Evolutionary conservation across 495 filamentous ascomycete genomes (phyloP), one percentile per base, ranked within the genome.

Genomic region (Aspergillus haitiensis): DNA sequence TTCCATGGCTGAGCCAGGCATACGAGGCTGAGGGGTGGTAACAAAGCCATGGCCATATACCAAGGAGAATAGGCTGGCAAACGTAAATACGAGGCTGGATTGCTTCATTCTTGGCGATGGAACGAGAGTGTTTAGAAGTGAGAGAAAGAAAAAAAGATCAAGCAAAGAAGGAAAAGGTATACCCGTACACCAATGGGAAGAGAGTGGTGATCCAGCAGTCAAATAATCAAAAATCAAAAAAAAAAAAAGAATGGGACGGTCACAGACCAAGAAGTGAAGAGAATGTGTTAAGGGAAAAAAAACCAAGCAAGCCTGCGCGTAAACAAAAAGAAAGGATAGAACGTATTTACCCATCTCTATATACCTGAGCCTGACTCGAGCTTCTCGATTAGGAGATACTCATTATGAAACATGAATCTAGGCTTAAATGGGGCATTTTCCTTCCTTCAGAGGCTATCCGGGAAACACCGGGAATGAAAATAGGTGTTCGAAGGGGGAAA

Each of bases 31-130:
- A 0, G 87, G 88, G 51, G 70, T 74, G 48, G 75, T 74, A 63
- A 90, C 81, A 63, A 85, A 82, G 56, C 87, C 87, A 75, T 90
- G 87, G 58, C 77, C 81, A 31, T 80, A 73, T 63, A 75, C 84
- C 59, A 82, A 72, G 60, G 80, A 66, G 61, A 78, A 67, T n/a
- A 86, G 67, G 64, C 75, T 71, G 53, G 79, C 77, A 44, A 86
- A 65, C 60, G 70, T 68, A 56, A 72, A 62, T 48, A 69, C 36
- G 48, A 68, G 51, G n/a, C 62, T 67, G 48, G 67, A 66, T 34
- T 68, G 65, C 67, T 74, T 75, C 74, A 77, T 77, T 61, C 64
- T 73, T 66, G 11, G n/a, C 11, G 58, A 58, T 68, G 62, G 6
- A 27, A n/a, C 36, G 45, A 47, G 47, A 15, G 31, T 11, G n/a